Percentiles rank a stretch among this genome's conserved stretches.
These are phyloP conservation scores for Penicillium thymicola DNA, from an alignment of 2,329 filamentous ascomycete species.

Conservation along the genomic window DNA sequence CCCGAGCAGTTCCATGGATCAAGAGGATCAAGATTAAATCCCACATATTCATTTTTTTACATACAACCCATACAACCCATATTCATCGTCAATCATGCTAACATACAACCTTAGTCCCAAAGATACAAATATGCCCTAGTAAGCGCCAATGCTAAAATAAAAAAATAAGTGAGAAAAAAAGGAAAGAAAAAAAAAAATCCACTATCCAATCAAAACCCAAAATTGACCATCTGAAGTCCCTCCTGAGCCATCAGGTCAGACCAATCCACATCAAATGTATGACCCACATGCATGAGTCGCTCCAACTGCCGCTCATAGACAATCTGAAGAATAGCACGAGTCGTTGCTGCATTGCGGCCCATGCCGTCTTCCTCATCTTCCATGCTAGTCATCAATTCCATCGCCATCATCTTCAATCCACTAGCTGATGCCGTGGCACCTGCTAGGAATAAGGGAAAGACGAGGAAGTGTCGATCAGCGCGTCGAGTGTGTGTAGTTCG, in stretches of 20 bases:
- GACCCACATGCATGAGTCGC: constrained; percentile 38
- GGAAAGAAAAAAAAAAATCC: constrained; percentile 6
- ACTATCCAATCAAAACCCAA: constrained; percentile 41
- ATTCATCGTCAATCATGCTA: constrained; percentile 17
- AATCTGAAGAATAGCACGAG: constrained; percentile 45
- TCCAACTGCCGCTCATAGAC: constrained; percentile 50
- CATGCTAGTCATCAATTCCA: constrained; percentile 50
- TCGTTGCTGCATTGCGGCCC: constrained; percentile 47
- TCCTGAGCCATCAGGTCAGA: constrained; percentile 46
- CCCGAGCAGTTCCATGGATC: not conserved
- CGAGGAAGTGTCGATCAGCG: constrained; percentile 45
- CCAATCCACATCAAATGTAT: constrained; percentile 51
- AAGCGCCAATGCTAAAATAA: constrained; percentile 7
- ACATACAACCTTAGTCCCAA: constrained; percentile 8
- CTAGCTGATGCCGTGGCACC: constrained; percentile 44
- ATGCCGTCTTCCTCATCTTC: constrained; percentile 45
- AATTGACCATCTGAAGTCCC: constrained; percentile 50
- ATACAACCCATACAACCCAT: constrained; percentile 9
- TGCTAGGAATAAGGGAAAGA: constrained; percentile 56
- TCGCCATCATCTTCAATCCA: constrained; percentile 45
- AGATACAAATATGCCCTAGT: constrained; percentile 1
- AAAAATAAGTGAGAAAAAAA: too few species aligned
- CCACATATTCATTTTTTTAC: constrained; percentile 18
- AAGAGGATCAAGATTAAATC: not conserved
- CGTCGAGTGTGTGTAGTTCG: constrained; percentile 39